Evolutionary conservation across 2,329 filamentous ascomycete genomes (phyloP).

Genomic region (Penicillium expansum): DNA sequence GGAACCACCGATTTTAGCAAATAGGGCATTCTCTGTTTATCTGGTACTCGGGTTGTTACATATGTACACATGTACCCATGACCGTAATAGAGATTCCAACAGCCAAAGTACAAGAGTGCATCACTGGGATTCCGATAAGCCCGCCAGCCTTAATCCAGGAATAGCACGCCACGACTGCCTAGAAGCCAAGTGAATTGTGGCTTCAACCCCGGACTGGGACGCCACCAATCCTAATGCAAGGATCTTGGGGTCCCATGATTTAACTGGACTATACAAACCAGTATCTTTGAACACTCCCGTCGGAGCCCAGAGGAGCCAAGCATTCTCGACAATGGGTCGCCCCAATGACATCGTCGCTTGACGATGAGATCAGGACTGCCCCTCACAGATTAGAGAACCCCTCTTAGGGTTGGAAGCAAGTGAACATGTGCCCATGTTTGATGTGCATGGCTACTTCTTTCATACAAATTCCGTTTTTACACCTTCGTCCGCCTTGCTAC

Average conservation of each 20-base stretch:
- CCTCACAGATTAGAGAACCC: conserved; percentile 7
- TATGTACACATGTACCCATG: too few species aligned
- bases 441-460: not conserved
- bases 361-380: conserved; percentile 10
- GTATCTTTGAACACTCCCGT: conserved; percentile 5
- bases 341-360: conserved; percentile 18
- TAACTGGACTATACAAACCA: conserved; percentile 2
- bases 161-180: conserved; percentile 6
- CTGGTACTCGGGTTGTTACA: not conserved
- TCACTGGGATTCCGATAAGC: not conserved
- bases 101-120: conserved; percentile 5
- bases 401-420: conserved; percentile 5
- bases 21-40: too few species aligned
- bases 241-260: conserved; percentile 6
- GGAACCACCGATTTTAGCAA: conserved; percentile 2
- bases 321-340: not conserved
- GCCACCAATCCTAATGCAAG: conserved; percentile 15
- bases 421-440: conserved; percentile 1
- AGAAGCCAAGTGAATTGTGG: conserved; percentile 4
- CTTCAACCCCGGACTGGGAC: conserved; percentile 3
- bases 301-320: conserved; percentile 16
- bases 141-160: not conserved
- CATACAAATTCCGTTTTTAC: conserved; percentile 10
- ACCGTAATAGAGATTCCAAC: not conserved
- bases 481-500: not conserved